phyloP scores from a whole-genome alignment of 768 basidiomycete species.

The Amyloporia xantha region DNA sequence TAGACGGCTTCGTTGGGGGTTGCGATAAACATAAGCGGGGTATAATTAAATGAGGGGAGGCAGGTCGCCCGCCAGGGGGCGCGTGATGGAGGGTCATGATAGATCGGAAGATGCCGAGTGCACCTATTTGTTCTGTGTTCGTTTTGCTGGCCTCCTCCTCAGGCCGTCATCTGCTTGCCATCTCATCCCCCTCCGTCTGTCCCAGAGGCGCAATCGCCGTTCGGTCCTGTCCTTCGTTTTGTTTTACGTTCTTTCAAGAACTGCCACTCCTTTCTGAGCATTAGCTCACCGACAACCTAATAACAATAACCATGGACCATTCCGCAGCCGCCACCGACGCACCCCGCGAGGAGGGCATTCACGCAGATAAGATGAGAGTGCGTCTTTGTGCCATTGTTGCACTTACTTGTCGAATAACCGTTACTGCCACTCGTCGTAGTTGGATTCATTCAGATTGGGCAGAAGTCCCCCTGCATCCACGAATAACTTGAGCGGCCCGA shows the following conservation, averaged over 20 bases:
- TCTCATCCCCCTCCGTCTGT: slow-evolving; percentile 9
- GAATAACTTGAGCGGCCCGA: slow-evolving; percentile 31
- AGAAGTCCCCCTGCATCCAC: slow-evolving; percentile 24
- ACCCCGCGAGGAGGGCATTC: slow-evolving; percentile 26
- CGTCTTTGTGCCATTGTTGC: slow-evolving; percentile 8
- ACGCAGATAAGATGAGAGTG: slow-evolving; percentile 39
- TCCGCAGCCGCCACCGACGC: slow-evolving; percentile 21
- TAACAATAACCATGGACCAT: slow-evolving; percentile 33
- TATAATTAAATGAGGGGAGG: too few species aligned
- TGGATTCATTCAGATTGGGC: slow-evolving; percentile 71
- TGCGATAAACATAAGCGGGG: too few species aligned
- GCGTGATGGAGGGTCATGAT: background rate
- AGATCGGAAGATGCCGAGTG: background rate
- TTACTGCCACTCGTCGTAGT: slow-evolving; percentile 33
- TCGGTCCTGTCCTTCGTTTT: slow-evolving; percentile 33
- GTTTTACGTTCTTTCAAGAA: slow-evolving; percentile 28
- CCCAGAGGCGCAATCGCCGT: slow-evolving; percentile 3
- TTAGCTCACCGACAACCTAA: slow-evolving; percentile 20
- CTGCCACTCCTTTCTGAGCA: slow-evolving; percentile 30
- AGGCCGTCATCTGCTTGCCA: slow-evolving; percentile 6
- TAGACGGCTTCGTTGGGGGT: too few species aligned
- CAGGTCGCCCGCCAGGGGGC: too few species aligned
- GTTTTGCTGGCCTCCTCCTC: background rate
- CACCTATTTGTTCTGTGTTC: background rate
- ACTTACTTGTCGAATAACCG: background rate